Evolutionary conservation across 1,284 basidiomycete genomes (phyloP).

Genomic region (Malassezia sympodialis): DNA sequence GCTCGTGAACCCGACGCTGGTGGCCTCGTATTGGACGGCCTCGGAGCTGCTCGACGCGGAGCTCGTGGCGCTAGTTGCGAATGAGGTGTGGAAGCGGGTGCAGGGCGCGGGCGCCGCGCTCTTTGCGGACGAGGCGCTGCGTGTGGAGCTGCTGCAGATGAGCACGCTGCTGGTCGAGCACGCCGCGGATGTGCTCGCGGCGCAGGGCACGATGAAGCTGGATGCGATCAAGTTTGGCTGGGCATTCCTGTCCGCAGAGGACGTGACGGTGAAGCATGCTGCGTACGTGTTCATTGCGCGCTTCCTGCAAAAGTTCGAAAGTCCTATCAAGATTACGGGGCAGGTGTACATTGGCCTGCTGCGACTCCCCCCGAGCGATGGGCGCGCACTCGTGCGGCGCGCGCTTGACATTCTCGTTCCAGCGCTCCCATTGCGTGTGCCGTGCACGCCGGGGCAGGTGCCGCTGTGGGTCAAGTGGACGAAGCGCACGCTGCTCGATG

Average conservation of each 20-base stretch:
- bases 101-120: conserved; percentile 51
- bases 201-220: conserved; percentile 69
- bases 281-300: conserved; percentile 86
- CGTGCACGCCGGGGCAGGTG: conserved; percentile 52
- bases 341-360: conserved; percentile 91
- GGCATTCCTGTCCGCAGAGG: conserved; percentile 72
- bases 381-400: conserved; percentile 64
- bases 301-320: conserved; percentile 83
- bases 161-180: conserved; percentile 81
- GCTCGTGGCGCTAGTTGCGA: conserved; percentile 62
- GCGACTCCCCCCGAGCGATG: conserved; percentile 68
- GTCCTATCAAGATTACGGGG: conserved; percentile 83
- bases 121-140: conserved; percentile 67
- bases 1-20: conserved; percentile 76
- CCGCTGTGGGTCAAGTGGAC: conserved; percentile 84
- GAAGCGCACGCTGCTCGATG: conserved; percentile 76
- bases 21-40: conserved; percentile 58
- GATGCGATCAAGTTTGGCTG: conserved; percentile 93
- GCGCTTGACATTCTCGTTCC: conserved; percentile 86
- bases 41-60: conserved; percentile 55
- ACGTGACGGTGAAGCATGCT: conserved; percentile 84
- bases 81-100: conserved; percentile 70
- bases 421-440: conserved; percentile 59
- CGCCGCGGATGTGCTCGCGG: conserved; percentile 58
- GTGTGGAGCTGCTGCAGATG: conserved; percentile 81